Conservation (phyloP, 2,329 filamentous ascomycete species). For the Diaporthe citriasiana region DNA sequence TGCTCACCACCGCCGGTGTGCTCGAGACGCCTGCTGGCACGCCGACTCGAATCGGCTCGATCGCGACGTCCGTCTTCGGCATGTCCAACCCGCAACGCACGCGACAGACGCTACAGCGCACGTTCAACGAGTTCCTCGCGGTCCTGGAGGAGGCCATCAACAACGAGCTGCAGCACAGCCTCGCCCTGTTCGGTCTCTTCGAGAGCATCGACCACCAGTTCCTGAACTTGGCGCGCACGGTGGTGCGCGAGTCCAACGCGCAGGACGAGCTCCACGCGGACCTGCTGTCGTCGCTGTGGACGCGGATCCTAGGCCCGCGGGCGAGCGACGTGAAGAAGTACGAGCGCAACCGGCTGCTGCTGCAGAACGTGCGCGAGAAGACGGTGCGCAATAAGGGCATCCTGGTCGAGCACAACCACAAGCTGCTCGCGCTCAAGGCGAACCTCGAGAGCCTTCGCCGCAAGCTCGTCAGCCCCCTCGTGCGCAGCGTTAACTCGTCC, state of each 20-base stretch:
- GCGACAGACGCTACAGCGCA: conserved; percentile 83
- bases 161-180: conserved; percentile 84
- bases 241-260: conserved; percentile 84
- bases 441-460: conserved; percentile 87
- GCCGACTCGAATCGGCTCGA: conserved; percentile 77
- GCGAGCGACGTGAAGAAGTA: conserved; percentile 86
- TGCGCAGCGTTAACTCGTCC: conserved; percentile 77
- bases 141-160: conserved; percentile 92
- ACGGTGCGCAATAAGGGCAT: conserved; percentile 91
- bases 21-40: conserved; percentile 68
- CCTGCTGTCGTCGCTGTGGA: conserved; percentile 87
- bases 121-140: conserved; percentile 88
- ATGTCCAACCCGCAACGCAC: conserved; percentile 85
- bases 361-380: conserved; percentile 83
- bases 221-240: conserved; percentile 86
- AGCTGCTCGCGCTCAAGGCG: conserved; percentile 85
- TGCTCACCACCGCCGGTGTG: conserved; percentile 76
- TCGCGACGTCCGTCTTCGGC: conserved; percentile 83
- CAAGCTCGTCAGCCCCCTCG: conserved; percentile 87
- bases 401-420: conserved; percentile 87
- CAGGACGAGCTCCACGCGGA: conserved; percentile 87
- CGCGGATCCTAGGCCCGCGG: conserved; percentile 83
- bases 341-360: conserved; percentile 87
- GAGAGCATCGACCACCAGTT: conserved; percentile 93
- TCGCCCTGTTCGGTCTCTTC: conserved; percentile 89